Percentiles rank a stretch among this genome's conserved stretches.
Conservation (phyloP, 495 filamentous ascomycete species). For the Aspergillus avenaceus region DNA sequence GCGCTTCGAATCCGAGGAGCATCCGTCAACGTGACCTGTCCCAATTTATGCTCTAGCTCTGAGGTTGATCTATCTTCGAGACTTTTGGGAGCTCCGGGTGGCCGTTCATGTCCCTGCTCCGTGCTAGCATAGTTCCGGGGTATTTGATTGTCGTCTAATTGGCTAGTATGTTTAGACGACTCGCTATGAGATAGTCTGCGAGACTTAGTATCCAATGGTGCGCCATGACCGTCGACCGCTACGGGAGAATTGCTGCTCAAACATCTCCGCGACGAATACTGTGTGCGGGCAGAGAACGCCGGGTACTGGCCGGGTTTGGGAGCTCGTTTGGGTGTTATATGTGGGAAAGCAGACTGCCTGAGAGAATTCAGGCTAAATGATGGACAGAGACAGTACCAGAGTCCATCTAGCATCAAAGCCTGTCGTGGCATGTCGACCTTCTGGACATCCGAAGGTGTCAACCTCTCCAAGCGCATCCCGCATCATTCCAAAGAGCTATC, state of each 20-base stretch:
- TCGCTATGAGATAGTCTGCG: not conserved
- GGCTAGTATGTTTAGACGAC: not conserved
- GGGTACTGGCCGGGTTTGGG: slow-evolving; percentile 6
- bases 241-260: slow-evolving; percentile 13
- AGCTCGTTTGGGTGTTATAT: slow-evolving; percentile 9
- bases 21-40: slow-evolving; percentile 12
- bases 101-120: slow-evolving; percentile 1
- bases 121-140: not conserved
- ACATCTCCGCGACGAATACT: slow-evolving; percentile 18
- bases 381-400: slow-evolving; percentile 67
- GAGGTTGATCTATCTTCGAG: slow-evolving; percentile 17
- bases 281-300: slow-evolving; percentile 1
- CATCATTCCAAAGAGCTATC: not conserved
- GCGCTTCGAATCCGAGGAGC: slow-evolving; percentile 21
- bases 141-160: not conserved
- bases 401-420: slow-evolving; percentile 52
- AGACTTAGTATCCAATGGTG: not conserved
- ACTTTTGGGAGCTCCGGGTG: slow-evolving; percentile 16
- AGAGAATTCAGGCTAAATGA: slow-evolving; percentile 35
- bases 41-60: slow-evolving; percentile 24
- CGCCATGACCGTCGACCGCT: not conserved
- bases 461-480: not conserved
- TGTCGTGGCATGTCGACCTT: slow-evolving; percentile 40
- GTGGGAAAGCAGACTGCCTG: slow-evolving; percentile 6
- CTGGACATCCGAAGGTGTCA: slow-evolving; percentile 2